A percentile compares a stretch with the other conserved stretches of the same genome.
Conservation (phyloP, 1,284 basidiomycete genomes). For the Volvariella surrecta region DNA sequence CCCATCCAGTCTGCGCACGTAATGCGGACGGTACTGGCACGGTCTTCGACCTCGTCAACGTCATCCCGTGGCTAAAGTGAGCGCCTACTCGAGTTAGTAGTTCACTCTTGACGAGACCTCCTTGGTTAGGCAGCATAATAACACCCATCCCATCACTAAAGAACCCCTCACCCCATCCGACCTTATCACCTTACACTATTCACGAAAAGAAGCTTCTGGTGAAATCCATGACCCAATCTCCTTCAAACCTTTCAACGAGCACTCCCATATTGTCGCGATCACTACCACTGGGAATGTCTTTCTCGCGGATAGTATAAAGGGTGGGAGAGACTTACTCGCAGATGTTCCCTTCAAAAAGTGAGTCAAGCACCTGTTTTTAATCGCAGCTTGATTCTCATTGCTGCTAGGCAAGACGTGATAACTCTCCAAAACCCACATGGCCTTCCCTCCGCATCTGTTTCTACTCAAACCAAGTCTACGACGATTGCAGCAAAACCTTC, state of each 20-base stretch:
- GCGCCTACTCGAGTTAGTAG: conserved; percentile 18
- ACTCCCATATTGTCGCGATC: conserved; percentile 87
- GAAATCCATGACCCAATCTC: conserved; percentile 88
- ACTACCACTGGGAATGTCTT: conserved; percentile 91
- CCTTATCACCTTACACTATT: conserved; percentile 86
- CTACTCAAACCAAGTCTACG: conserved; percentile 8
- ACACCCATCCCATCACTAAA: conserved; percentile 82
- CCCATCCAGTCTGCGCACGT: conserved; percentile 81
- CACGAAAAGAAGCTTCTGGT: conserved; percentile 64
- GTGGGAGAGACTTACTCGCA: conserved; percentile 77
- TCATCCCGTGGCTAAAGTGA: conserved; percentile 90
- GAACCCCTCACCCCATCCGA: conserved; percentile 71
- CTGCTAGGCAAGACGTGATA: conserved; percentile 75
- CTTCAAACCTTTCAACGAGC: conserved; percentile 88
- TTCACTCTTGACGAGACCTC: conserved; percentile 8
- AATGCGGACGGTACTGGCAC: conserved; percentile 72
- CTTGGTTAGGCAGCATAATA: conserved; percentile 56
- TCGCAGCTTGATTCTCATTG: conserved; percentile 2
- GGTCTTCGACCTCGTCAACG: conserved; percentile 85
- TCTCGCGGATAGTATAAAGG: conserved; percentile 84
- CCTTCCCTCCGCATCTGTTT: conserved; percentile 42
- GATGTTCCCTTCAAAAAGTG: conserved; percentile 85
- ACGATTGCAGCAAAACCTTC: conserved; percentile 15
- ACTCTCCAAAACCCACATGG: conserved; percentile 88
- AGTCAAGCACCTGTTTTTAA: conserved; percentile 11